Conservation (phyloP, 129 eudicot species). For the Saposhnikovia divaricata region DNA sequence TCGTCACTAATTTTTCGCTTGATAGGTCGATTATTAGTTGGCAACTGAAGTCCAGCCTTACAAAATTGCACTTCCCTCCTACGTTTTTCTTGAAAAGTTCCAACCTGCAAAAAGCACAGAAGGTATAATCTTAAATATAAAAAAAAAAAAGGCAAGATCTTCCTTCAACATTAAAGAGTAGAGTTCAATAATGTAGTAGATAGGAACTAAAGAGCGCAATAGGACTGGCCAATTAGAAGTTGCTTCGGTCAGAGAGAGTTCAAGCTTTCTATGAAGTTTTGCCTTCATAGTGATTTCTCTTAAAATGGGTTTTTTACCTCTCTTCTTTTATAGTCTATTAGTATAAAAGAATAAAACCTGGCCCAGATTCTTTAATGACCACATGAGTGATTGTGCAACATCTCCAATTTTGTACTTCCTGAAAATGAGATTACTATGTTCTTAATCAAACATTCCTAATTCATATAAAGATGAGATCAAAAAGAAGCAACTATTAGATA, state of each 20-base stretch:
- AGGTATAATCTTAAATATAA: not conserved
- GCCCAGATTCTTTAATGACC: slow-evolving; percentile 80
- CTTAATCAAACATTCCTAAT: not conserved
- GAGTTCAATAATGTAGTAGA: not conserved
- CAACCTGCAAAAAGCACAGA: slow-evolving; percentile 36
- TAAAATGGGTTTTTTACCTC: not conserved
- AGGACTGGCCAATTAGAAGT: not conserved
- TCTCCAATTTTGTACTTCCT: slow-evolving; percentile 79
- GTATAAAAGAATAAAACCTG: slow-evolving; percentile 41
- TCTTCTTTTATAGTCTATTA: not conserved
- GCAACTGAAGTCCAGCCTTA: slow-evolving; percentile 62
- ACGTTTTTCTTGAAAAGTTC: slow-evolving; percentile 71
- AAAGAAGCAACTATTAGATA: not conserved
- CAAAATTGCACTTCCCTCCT: slow-evolving; percentile 76
- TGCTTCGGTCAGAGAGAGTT: not conserved
- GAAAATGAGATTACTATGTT: slow-evolving; percentile 15
- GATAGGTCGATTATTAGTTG: slow-evolving; percentile 33
- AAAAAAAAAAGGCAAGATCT: not conserved
- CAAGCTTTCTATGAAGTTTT: not conserved
- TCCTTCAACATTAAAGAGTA: not conserved
- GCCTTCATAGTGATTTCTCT: not conserved
- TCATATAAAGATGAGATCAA: not conserved
- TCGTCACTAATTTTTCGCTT: slow-evolving; percentile 35
- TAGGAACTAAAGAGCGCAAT: not conserved
- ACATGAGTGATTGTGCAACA: slow-evolving; percentile 71